These are phyloP conservation scores for Anethum foeniculum DNA, from an alignment of 140 eudicot genomes.

Conservation along the genomic window DNA sequence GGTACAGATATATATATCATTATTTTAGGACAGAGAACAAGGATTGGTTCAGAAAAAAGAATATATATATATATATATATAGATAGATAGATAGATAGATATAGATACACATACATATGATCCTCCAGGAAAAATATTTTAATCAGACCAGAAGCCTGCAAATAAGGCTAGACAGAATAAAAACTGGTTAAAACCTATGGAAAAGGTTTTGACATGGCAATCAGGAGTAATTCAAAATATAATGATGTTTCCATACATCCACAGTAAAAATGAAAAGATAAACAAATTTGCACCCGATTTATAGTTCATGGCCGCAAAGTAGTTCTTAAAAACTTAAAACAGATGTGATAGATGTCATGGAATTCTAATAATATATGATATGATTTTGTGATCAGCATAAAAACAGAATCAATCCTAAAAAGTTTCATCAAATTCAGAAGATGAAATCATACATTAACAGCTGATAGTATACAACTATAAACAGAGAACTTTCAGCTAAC, in stretches of 20 bases:
- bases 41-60: too few species aligned
- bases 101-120: not conserved
- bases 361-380: not conserved
- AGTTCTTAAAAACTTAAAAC: not conserved
- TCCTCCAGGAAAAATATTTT: not conserved
- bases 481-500: not conserved
- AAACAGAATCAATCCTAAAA: not conserved
- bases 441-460: not conserved
- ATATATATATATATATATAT: too few species aligned
- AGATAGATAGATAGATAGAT: too few species aligned
- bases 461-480: not conserved
- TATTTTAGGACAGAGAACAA: too few species aligned
- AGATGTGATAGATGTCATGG: not conserved
- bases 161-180: not conserved
- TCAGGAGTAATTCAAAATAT: not conserved
- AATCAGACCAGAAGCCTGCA: not conserved
- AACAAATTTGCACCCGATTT: not conserved
- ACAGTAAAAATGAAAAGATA: not conserved
- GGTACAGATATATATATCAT: not conserved
- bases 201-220: not conserved
- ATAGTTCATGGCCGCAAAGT: not conserved
- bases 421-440: not conserved
- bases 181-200: not conserved
- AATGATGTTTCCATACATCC: not conserved
- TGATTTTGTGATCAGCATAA: not conserved